Base-by-base conservation (phyloP, 129 eudicot species). In the Flaveria robusta region DNA sequence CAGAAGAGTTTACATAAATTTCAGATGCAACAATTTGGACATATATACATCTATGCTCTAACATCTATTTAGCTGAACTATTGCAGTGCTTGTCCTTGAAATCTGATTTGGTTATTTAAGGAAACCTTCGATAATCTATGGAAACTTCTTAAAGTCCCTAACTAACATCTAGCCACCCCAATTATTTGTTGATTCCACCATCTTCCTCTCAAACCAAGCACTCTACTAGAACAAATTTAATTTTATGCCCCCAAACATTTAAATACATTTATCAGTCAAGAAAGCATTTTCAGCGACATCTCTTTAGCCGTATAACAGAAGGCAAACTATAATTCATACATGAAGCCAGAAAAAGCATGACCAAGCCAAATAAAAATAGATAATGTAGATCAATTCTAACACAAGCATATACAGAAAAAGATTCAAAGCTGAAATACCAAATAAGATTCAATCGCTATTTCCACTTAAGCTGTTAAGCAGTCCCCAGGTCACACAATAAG, bases 191-290 rank as follows among this genome's bases (percentile, higher is more conserved):
- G 11, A 63, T 13, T 65, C 63, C 62, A 47, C 23, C 49, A 27
- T 27, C 16, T 65, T 75, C 72, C 51, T 62, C 71, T 46, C 37
- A 62, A 74, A 45, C 19, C 29, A 62, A 27, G 26, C 79, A 62
- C 14, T 5, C 46, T 62, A 74, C 65, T n/a, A n/a, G 15, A 74
- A 64, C 1, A 2, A n/a, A 19, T 12, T 51, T 46, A 46, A 9
- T 18, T 75, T 18, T 20, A 51, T 27, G 19, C 42, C 52, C 50
- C 58, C 29, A 27, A 60, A 24, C 18, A 22, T 15, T n/a, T 60
- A 24, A 26, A 62, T 41, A 27, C 55, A 20, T 34, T 31, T 15
- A 59, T 42, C 23, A 20, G 58, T 75, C 15, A 66, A 49, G 23
- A 20, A 18, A 29, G 45, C 15, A 47, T 29, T 75, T 50, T 29